Conservation (phyloP, 2,329 filamentous ascomycete genomes). For the Aspergillus terreus region DNA sequence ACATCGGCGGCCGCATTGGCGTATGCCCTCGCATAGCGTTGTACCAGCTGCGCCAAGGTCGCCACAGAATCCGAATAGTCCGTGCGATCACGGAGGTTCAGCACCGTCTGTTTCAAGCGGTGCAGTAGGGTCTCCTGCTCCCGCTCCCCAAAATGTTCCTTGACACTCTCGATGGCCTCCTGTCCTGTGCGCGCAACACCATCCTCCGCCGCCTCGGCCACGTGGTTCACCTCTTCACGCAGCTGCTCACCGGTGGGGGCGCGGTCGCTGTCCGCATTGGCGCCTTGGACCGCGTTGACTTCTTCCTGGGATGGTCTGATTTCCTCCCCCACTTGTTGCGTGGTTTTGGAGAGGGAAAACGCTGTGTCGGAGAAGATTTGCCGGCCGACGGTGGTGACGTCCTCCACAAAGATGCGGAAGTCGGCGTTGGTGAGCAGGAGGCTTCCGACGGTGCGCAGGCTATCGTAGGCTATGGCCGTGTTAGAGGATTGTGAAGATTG, state of each 20-base stretch:
- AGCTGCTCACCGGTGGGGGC: constrained; percentile 62
- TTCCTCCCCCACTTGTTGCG: constrained; percentile 68
- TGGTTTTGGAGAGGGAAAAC: constrained; percentile 70
- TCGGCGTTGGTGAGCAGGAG: constrained; percentile 87
- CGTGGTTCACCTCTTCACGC: constrained; percentile 52
- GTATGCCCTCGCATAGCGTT: constrained; percentile 75
- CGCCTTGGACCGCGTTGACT: constrained; percentile 48
- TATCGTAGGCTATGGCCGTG: constrained; percentile 63
- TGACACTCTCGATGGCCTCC: constrained; percentile 66
- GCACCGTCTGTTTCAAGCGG: constrained; percentile 71
- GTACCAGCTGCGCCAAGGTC: constrained; percentile 68
- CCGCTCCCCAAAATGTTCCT: constrained; percentile 67
- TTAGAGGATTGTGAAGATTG: constrained; percentile 1
- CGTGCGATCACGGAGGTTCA: constrained; percentile 67
- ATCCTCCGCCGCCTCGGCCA: constrained; percentile 41
- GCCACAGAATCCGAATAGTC: constrained; percentile 88
- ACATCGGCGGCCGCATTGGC: constrained; percentile 68
- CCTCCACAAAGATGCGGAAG: constrained; percentile 80
- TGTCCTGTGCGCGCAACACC: constrained; percentile 40
- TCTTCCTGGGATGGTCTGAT: constrained; percentile 66
- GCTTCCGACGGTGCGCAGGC: constrained; percentile 75
- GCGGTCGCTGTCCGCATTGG: constrained; percentile 43
- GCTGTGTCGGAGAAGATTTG: constrained; percentile 87
- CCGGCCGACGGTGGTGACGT: constrained; percentile 72
- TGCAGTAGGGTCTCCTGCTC: constrained; percentile 70